Percentiles rank a stretch among this genome's conserved stretches.
phyloP scores from a whole-genome alignment of 306 rosid species.

The Aeschynomene evenia region DNA sequence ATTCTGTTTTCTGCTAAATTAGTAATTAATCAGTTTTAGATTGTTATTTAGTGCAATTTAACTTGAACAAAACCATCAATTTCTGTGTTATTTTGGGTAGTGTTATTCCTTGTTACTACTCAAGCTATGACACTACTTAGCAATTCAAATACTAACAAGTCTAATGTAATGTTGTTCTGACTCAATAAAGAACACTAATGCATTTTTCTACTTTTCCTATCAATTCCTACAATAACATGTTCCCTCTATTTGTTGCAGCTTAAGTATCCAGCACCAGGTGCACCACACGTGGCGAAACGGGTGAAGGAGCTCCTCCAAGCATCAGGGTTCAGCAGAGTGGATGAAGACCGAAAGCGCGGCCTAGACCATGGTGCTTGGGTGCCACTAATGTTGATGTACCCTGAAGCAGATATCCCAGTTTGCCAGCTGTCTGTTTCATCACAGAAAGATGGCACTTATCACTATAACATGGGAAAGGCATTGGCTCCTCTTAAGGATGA shows the following conservation, averaged over 20 bases:
- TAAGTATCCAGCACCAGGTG: conserved; percentile 70
- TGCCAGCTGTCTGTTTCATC: conserved; percentile 61
- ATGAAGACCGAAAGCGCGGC: conserved; percentile 46
- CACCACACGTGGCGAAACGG: conserved; percentile 54
- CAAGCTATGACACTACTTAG: background rate
- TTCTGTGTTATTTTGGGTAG: background rate
- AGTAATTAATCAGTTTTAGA: background rate
- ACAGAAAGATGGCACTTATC: conserved; percentile 36
- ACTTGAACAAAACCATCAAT: background rate
- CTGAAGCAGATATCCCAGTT: conserved; percentile 55
- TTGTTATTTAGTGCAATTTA: background rate
- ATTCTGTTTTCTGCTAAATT: background rate
- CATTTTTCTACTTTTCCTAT: background rate
- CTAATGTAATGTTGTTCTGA: background rate
- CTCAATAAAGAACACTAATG: no score
- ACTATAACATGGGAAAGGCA: conserved; percentile 58
- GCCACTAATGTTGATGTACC: conserved; percentile 65
- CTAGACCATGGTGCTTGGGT: conserved; percentile 70
- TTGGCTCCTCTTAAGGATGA: conserved; percentile 64
- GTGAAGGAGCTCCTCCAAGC: conserved; percentile 50
- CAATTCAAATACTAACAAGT: background rate
- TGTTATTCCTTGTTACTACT: background rate
- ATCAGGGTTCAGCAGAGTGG: conserved; percentile 39
- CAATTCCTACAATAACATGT: background rate
- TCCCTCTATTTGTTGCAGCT: conserved; percentile 28